These are phyloP conservation scores for Echeveria elegans DNA, from an alignment of 164 flowering plant species.

Conservation along the genomic window DNA sequence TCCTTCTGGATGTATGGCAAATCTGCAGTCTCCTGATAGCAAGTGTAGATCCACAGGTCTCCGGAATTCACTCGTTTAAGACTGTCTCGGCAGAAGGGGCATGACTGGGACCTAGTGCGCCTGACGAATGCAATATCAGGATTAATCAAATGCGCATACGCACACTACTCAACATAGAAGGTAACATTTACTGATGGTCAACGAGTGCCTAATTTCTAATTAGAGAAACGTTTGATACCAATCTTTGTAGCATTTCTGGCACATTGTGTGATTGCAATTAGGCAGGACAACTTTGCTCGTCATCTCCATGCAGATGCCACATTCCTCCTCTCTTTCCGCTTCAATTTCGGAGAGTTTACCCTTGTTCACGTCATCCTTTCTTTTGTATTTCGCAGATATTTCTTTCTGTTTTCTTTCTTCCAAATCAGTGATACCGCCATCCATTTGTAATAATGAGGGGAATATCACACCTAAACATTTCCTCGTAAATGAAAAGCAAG, in stretches of 20 bases:
- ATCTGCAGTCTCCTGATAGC: slow-evolving; percentile 41
- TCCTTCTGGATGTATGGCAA: slow-evolving; percentile 41
- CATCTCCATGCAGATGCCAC: slow-evolving; percentile 89
- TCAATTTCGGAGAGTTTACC: slow-evolving; percentile 58
- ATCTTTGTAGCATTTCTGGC: slow-evolving; percentile 68
- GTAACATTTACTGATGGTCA: too few relatives aligned
- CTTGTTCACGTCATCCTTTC: slow-evolving; percentile 30
- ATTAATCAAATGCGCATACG: not conserved
- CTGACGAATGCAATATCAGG: slow-evolving; percentile 24
- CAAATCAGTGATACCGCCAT: slow-evolving; percentile 67
- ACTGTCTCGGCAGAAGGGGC: slow-evolving; percentile 85
- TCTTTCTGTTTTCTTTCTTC: slow-evolving; percentile 78
- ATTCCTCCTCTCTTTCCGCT: slow-evolving; percentile 78
- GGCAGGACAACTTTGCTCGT: slow-evolving; percentile 71
- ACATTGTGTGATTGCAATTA: slow-evolving; percentile 64
- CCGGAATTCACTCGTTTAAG: slow-evolving; percentile 66
- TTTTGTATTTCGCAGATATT: slow-evolving; percentile 49
- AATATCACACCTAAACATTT: slow-evolving; percentile 59
- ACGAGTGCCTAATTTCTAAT: not conserved
- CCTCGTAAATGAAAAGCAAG: not conserved
- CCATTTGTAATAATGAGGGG: slow-evolving; percentile 81
- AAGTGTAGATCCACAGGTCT: slow-evolving; percentile 81
- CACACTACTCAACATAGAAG: not conserved
- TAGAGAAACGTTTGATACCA: slow-evolving; percentile 34
- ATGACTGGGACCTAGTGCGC: slow-evolving; percentile 73